Conservation (phyloP, 129 eudicot species). For the Flaveria trinervia region DNA sequence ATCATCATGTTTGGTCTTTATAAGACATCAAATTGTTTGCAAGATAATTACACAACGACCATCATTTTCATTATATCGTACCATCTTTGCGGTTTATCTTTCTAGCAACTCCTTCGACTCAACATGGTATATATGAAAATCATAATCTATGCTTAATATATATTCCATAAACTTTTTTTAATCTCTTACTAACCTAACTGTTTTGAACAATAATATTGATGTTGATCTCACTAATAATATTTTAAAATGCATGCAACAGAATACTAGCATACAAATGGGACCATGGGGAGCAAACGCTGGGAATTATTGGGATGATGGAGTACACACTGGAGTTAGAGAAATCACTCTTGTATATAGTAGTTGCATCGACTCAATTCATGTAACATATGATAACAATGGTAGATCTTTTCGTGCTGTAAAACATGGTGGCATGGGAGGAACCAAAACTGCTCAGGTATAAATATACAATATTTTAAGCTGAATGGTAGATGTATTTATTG, state of each 20-base stretch:
- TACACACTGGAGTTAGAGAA: slow-evolving; percentile 59
- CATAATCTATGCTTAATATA: neutral
- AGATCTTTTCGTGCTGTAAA: slow-evolving; percentile 45
- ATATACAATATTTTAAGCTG: neutral
- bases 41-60: neutral
- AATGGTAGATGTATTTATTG: neutral
- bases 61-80: neutral
- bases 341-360: slow-evolving; percentile 44
- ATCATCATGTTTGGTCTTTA: neutral
- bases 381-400: slow-evolving; percentile 59
- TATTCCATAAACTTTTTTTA: neutral
- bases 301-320: slow-evolving; percentile 54
- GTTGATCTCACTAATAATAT: neutral
- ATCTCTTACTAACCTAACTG: neutral
- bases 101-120: neutral
- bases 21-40: neutral
- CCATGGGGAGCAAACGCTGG: slow-evolving; percentile 78
- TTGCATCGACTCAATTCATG: slow-evolving; percentile 62
- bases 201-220: neutral
- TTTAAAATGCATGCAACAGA: slow-evolving; percentile 6
- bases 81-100: neutral
- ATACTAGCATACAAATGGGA: slow-evolving; percentile 40
- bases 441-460: slow-evolving; percentile 46
- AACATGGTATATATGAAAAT: neutral
- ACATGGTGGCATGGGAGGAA: slow-evolving; percentile 76